These are phyloP conservation scores for Tolypocladium pustulatum DNA, from an alignment of 2,329 filamentous ascomycete species.

Conservation along the genomic window DNA sequence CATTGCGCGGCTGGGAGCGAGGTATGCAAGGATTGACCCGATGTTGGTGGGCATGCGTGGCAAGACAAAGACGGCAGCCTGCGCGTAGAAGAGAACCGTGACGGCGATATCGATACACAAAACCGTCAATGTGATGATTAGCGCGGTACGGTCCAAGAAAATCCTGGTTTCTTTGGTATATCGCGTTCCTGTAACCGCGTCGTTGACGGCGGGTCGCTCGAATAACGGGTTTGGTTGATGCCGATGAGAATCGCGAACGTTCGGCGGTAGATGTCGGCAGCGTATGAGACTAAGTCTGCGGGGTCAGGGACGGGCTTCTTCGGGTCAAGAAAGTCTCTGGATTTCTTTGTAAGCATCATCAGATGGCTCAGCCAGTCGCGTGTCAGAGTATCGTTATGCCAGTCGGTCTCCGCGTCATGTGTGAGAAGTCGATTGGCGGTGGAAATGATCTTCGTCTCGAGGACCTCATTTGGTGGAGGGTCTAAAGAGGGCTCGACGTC, in stretches of 20 bases:
- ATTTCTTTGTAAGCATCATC: conserved; percentile 17
- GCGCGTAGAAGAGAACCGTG: conserved; percentile 29
- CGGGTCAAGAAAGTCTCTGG: conserved; percentile 21
- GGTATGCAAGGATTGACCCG: conserved; percentile 33
- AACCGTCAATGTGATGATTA: conserved; percentile 31
- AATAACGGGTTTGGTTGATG: conserved; percentile 29
- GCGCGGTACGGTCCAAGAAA: conserved; percentile 36
- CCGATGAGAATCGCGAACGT: conserved; percentile 22
- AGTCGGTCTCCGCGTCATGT: background rate
- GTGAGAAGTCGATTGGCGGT: background rate
- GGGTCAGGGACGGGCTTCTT: conserved; percentile 9
- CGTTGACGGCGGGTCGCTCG: background rate
- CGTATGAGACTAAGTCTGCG: conserved; percentile 1
- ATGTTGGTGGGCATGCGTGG: conserved; percentile 41
- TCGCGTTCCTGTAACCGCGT: conserved; percentile 5
- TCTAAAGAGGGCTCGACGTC: background rate
- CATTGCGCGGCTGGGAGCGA: conserved; percentile 34
- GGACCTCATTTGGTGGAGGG: background rate
- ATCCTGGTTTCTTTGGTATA: conserved; percentile 26
- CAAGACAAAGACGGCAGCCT: conserved; percentile 29
- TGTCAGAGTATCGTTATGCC: background rate
- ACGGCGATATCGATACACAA: conserved; percentile 32
- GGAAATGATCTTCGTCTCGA: background rate
- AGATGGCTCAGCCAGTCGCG: conserved; percentile 35
- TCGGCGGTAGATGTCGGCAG: conserved; percentile 14